These are phyloP conservation scores for Cyathus striatus DNA, from an alignment of 768 basidiomycete species.

Conservation along the genomic window DNA sequence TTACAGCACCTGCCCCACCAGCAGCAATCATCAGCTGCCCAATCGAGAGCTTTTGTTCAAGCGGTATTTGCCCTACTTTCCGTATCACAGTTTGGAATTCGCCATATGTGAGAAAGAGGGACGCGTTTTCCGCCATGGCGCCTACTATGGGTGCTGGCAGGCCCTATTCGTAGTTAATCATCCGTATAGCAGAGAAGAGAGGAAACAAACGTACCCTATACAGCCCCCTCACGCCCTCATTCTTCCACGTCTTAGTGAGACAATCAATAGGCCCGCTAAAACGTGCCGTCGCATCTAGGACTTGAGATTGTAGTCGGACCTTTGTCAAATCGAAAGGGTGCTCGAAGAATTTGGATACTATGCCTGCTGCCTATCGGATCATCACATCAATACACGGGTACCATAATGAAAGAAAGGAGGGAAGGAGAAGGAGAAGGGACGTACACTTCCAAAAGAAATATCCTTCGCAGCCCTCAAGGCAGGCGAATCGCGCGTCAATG, in stretches of 20 bases:
- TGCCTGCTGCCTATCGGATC: slow-evolving; percentile 73
- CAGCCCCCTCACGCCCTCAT: slow-evolving; percentile 80
- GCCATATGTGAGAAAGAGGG: slow-evolving; percentile 82
- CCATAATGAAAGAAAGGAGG: slow-evolving; percentile 1
- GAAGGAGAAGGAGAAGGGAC: slow-evolving; percentile 10
- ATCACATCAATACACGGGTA: neutral
- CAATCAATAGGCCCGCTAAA: slow-evolving; percentile 91
- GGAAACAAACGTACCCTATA: slow-evolving; percentile 63
- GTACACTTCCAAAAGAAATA: slow-evolving; percentile 44
- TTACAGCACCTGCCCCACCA: slow-evolving; percentile 80
- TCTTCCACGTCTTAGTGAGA: slow-evolving; percentile 71
- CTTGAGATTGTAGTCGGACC: slow-evolving; percentile 86
- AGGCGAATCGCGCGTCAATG: slow-evolving; percentile 11
- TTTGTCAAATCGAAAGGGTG: slow-evolving; percentile 93
- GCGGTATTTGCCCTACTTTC: slow-evolving; percentile 23
- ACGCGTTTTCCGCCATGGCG: slow-evolving; percentile 92
- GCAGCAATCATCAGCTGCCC: slow-evolving; percentile 75
- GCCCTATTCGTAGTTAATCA: slow-evolving; percentile 48
- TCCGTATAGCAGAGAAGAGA: neutral
- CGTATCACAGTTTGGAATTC: slow-evolving; percentile 68
- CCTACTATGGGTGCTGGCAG: slow-evolving; percentile 91
- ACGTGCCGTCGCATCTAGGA: slow-evolving; percentile 57
- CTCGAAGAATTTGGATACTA: slow-evolving; percentile 83
- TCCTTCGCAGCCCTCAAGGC: slow-evolving; percentile 34
- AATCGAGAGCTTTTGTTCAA: slow-evolving; percentile 48